A percentile compares a stretch with the other conserved stretches of the same genome.
phyloP scores from a whole-genome alignment of 768 basidiomycete species.

The Termitomyces sp. region DNA sequence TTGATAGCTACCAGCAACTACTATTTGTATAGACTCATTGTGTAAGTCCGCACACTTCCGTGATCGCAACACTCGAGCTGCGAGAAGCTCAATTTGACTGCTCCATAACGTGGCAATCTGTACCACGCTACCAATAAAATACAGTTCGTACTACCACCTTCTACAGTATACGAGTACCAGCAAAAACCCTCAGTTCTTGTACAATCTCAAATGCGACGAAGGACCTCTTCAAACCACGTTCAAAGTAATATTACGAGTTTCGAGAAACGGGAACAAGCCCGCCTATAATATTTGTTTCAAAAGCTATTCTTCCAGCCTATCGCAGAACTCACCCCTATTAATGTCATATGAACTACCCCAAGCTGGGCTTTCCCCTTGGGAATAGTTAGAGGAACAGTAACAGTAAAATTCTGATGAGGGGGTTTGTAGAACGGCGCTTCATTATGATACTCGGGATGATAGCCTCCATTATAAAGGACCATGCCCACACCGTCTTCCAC shows the following conservation, averaged over 20 bases:
- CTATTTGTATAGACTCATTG: no score
- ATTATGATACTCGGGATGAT: slow-evolving; percentile 28
- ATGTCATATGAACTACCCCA: slow-evolving; percentile 29
- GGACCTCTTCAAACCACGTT: neutral
- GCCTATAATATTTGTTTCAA: slow-evolving; percentile 20
- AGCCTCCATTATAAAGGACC: slow-evolving; percentile 44
- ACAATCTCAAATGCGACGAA: neutral
- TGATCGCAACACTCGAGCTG: no score
- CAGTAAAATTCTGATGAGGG: slow-evolving; percentile 43
- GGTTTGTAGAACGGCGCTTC: slow-evolving; percentile 8
- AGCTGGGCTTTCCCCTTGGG: slow-evolving; percentile 29
- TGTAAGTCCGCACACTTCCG: no score
- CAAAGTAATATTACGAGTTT: slow-evolving; percentile 29
- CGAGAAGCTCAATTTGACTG: no score
- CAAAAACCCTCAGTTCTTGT: neutral
- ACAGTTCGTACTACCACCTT: no score
- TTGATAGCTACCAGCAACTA: no score
- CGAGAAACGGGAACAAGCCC: slow-evolving; percentile 21
- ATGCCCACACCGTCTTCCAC: slow-evolving; percentile 29
- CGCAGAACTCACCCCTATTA: slow-evolving; percentile 33
- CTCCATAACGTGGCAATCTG: no score
- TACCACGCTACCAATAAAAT: no score
- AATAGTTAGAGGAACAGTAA: slow-evolving; percentile 29
- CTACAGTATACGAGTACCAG: neutral
- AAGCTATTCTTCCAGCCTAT: neutral